phyloP scores from a whole-genome alignment of 192 early-diverging fungal species.

The Radiomyces spectabilis region DNA sequence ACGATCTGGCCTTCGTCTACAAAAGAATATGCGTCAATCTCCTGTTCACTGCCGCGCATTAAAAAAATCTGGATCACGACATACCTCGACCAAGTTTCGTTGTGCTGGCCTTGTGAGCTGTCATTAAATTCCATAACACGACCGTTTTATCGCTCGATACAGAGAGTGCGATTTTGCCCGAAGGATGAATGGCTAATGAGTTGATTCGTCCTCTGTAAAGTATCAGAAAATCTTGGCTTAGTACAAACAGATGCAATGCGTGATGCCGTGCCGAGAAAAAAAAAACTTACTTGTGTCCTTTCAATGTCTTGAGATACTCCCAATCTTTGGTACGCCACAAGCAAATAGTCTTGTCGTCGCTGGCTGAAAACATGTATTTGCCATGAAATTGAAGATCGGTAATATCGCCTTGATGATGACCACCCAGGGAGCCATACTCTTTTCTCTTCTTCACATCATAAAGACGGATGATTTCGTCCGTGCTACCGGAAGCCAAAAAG shows the following conservation, averaged over 20 bases:
- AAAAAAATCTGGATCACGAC: no score
- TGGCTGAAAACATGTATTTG: slow-evolving; percentile 81
- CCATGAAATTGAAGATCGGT: slow-evolving; percentile 78
- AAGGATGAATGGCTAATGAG: slow-evolving; percentile 87
- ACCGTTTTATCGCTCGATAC: slow-evolving; percentile 68
- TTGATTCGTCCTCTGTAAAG: slow-evolving; percentile 55
- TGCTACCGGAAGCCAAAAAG: slow-evolving; percentile 89
- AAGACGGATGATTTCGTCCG: slow-evolving; percentile 87
- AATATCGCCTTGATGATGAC: slow-evolving; percentile 87
- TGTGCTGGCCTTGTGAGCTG: slow-evolving; percentile 56
- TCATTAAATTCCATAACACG: slow-evolving; percentile 72
- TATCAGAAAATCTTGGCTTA: not conserved
- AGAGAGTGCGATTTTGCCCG: slow-evolving; percentile 86
- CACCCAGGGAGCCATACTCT: slow-evolving; percentile 82
- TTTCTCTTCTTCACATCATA: slow-evolving; percentile 83
- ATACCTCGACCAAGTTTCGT: not conserved
- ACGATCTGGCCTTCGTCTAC: slow-evolving; percentile 46
- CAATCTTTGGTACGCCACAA: slow-evolving; percentile 95
- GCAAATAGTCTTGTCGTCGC: slow-evolving; percentile 83
- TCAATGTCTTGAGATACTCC: slow-evolving; percentile 87
- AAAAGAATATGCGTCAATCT: no score
- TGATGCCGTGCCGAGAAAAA: no score
- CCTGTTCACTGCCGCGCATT: no score
- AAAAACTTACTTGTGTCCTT: slow-evolving; percentile 63
- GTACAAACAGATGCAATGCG: not conserved